Conservation (phyloP, 2,329 filamentous ascomycete genomes). For the Cryoendolithus antarcticus region DNA sequence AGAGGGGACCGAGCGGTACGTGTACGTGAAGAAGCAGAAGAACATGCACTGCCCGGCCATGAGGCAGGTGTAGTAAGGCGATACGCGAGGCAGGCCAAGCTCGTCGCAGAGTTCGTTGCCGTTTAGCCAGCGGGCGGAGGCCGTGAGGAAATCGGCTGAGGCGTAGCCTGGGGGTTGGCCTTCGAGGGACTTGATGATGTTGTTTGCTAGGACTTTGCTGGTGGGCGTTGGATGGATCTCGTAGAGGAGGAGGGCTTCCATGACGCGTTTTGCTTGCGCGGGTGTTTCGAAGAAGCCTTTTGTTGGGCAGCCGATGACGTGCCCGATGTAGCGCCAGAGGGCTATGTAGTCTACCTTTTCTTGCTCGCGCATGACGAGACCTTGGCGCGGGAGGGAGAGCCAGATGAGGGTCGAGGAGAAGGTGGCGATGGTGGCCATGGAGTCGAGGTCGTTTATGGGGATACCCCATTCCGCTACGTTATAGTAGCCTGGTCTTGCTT, state of each 20-base stretch:
- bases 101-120: constrained; percentile 49
- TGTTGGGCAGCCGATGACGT: constrained; percentile 58
- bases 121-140: constrained; percentile 58
- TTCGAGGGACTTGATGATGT: constrained; percentile 59
- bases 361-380: constrained; percentile 48
- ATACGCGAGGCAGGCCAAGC: constrained; percentile 47
- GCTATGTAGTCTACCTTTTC: constrained; percentile 61
- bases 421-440: constrained; percentile 56
- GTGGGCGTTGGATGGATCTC: constrained; percentile 55
- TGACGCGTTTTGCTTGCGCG: constrained; percentile 44
- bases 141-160: constrained; percentile 54
- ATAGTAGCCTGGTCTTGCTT: constrained; percentile 50
- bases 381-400: constrained; percentile 59
- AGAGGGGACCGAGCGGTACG: constrained; percentile 36
- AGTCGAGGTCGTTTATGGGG: constrained; percentile 66
- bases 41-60: constrained; percentile 55
- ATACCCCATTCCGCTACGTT: constrained; percentile 46
- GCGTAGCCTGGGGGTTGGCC: constrained; percentile 53
- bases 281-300: constrained; percentile 44
- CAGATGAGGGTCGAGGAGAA: constrained; percentile 60
- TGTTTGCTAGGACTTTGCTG: constrained; percentile 55
- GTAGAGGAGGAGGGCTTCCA: constrained; percentile 55
- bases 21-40: constrained; percentile 45
- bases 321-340: constrained; percentile 62
- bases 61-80: constrained; percentile 45